Percentiles rank a stretch among this genome's conserved stretches.
Evolutionary conservation across 2,329 filamentous ascomycete species (phyloP).

Genomic region (Diplodia corticola): DNA sequence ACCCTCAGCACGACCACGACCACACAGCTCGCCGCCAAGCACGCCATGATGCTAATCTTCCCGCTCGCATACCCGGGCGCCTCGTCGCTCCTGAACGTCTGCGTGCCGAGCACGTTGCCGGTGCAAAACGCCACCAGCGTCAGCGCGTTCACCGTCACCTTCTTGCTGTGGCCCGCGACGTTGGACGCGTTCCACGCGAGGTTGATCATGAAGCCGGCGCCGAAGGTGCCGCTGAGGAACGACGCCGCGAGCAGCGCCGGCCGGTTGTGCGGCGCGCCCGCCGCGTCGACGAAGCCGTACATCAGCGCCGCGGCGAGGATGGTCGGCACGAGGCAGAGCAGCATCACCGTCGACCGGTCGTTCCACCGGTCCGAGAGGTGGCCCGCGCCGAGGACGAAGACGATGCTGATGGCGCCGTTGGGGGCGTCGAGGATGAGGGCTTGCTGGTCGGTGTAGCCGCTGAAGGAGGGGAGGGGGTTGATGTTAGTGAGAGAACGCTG

Average conservation of each 20-base stretch:
- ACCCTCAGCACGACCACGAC: slow-evolving; percentile 35
- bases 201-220: slow-evolving; percentile 41
- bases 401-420: slow-evolving; percentile 45
- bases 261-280: slow-evolving; percentile 38
- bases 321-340: slow-evolving; percentile 48
- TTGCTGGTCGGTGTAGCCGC: slow-evolving; percentile 45
- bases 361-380: slow-evolving; percentile 42
- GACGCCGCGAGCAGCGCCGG: slow-evolving; percentile 34
- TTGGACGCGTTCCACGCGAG: slow-evolving; percentile 51
- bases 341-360: slow-evolving; percentile 39
- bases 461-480: background rate
- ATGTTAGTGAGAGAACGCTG: too few species aligned
- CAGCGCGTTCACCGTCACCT: slow-evolving; percentile 51
- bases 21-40: slow-evolving; percentile 30
- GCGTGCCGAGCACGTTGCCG: slow-evolving; percentile 48
- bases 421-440: slow-evolving; percentile 49
- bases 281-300: slow-evolving; percentile 35
- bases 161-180: slow-evolving; percentile 52
- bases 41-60: slow-evolving; percentile 40
- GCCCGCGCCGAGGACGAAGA: slow-evolving; percentile 44
- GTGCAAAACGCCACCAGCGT: slow-evolving; percentile 46
- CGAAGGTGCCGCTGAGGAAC: slow-evolving; percentile 38
- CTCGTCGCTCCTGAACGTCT: slow-evolving; percentile 46
- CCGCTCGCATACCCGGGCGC: slow-evolving; percentile 46
- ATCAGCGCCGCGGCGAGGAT: slow-evolving; percentile 50